Evolutionary conservation across 1,284 basidiomycete species (phyloP).

Genomic region (Naganishia albida): DNA sequence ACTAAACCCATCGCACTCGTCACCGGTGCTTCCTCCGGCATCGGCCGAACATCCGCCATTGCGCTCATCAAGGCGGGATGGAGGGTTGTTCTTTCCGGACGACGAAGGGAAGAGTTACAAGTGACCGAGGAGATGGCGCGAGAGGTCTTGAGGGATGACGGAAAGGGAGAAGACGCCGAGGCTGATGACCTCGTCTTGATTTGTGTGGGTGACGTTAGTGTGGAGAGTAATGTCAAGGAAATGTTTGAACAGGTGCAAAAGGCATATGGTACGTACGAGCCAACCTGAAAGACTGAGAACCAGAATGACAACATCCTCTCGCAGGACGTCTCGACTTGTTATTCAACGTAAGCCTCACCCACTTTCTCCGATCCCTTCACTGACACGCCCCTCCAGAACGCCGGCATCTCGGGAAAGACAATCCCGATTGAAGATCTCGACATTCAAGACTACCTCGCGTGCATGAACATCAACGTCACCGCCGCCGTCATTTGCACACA

Average conservation of each 20-base stretch:
- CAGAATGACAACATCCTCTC: background rate
- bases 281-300: background rate
- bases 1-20: slow-evolving; percentile 45
- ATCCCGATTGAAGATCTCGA: slow-evolving; percentile 66
- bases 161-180: slow-evolving; percentile 9
- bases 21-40: slow-evolving; percentile 55
- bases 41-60: slow-evolving; percentile 59
- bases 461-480: slow-evolving; percentile 70
- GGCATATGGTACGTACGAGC: slow-evolving; percentile 60
- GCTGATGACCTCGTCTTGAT: slow-evolving; percentile 53
- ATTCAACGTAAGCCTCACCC: slow-evolving; percentile 71
- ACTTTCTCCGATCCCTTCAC: background rate
- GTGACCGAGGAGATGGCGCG: slow-evolving; percentile 61
- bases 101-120: slow-evolving; percentile 62
- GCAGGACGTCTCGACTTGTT: slow-evolving; percentile 69
- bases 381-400: slow-evolving; percentile 46
- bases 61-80: slow-evolving; percentile 62
- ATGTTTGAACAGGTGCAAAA: slow-evolving; percentile 63
- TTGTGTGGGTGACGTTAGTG: slow-evolving; percentile 65
- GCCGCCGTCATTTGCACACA: slow-evolving; percentile 74
- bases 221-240: slow-evolving; percentile 62
- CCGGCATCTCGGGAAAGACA: slow-evolving; percentile 60
- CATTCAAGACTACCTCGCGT: slow-evolving; percentile 63
- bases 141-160: slow-evolving; percentile 26
- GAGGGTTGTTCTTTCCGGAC: slow-evolving; percentile 63